Conservation (phyloP, 495 filamentous ascomycete genomes). For the Pyronema domesticum region DNA sequence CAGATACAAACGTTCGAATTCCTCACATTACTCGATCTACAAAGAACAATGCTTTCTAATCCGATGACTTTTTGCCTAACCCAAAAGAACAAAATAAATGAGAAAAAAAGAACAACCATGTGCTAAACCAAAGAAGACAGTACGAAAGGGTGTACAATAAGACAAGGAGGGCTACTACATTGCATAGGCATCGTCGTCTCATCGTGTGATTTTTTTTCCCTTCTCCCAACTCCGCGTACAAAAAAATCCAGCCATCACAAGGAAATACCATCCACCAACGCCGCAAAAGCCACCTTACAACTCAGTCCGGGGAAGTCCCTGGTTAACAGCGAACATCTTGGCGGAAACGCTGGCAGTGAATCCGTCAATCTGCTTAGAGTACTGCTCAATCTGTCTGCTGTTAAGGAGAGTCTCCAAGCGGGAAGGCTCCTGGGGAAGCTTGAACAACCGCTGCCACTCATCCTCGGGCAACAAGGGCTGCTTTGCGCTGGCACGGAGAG, state of each 20-base stretch:
- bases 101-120: background rate
- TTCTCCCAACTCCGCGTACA: background rate
- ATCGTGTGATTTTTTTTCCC: background rate
- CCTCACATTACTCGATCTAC: no score
- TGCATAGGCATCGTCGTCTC: background rate
- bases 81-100: background rate
- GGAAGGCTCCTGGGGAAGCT: slow-evolving; percentile 84
- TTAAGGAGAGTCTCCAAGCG: slow-evolving; percentile 84
- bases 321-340: slow-evolving; percentile 97
- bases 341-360: slow-evolving; percentile 76
- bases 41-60: background rate
- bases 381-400: slow-evolving; percentile 90
- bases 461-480: slow-evolving; percentile 81
- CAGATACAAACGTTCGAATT: no score
- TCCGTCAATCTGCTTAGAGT: slow-evolving; percentile 91
- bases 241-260: background rate
- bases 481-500: slow-evolving; percentile 64
- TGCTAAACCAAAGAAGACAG: background rate
- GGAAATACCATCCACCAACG: background rate
- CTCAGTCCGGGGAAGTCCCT: slow-evolving; percentile 26
- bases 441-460: slow-evolving; percentile 95
- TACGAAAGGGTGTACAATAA: no score
- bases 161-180: background rate
- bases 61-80: background rate
- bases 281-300: background rate